Evolutionary conservation across 306 rosid genomes (phyloP).

Genomic region (Argentina anserina): DNA sequence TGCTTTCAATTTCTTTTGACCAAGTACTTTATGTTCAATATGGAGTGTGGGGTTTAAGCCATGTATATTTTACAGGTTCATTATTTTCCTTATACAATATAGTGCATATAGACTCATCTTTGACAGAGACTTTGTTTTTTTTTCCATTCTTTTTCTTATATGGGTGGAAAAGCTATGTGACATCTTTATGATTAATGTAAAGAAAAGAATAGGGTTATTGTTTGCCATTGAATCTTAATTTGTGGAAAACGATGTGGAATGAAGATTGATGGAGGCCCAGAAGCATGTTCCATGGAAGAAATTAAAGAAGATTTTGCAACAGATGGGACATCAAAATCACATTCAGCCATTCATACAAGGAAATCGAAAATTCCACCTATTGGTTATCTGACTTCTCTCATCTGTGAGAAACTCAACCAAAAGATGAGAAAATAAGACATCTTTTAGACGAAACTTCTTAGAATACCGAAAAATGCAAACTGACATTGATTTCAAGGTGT

Average conservation of each 20-base stretch:
- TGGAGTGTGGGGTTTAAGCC: background rate
- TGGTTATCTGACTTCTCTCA: too few relatives aligned
- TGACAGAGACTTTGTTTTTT: background rate
- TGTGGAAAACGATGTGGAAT: constrained; percentile 1
- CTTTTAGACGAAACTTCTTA: background rate
- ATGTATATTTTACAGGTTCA: background rate
- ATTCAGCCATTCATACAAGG: background rate
- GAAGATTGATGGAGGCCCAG: background rate
- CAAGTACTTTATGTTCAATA: background rate
- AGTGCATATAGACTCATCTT: background rate
- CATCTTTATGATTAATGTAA: background rate
- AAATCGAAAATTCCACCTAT: background rate
- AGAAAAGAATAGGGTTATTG: background rate
- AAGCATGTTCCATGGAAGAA: background rate
- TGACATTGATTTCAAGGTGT: background rate
- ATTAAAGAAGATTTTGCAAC: background rate
- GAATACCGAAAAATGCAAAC: background rate
- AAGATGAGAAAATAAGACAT: background rate
- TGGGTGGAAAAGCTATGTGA: background rate
- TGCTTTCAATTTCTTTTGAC: background rate
- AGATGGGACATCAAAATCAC: background rate
- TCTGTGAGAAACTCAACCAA: background rate
- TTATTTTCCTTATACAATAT: background rate
- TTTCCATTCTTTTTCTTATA: background rate
- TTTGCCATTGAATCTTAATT: background rate